Evolutionary conservation across 805 yeast genomes (phyloP), one percentile per base, ranked within the genome.

Genomic region (Wickerhamomyces chambardii): DNA sequence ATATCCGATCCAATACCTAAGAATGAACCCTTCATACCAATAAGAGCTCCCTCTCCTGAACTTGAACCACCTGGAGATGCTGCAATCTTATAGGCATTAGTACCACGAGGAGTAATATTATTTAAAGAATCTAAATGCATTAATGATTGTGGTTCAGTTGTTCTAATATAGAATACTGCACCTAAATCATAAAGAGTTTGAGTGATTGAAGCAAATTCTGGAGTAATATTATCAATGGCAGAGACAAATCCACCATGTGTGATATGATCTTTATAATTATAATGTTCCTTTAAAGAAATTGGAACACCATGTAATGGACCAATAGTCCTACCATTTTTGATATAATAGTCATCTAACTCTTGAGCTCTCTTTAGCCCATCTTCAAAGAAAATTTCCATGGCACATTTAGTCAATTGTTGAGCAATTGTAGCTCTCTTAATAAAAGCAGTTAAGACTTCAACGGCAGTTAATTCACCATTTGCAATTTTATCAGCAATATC

Each of bases 281-380:
- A 63, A 45, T 78, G 84, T 48, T 79, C 86, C 47, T 78, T 79
- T 29, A 78, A 55, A 0, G 84, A 78, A 22, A 79, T 56, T 14
- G 85, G 86, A 21, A 78, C 55, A 24, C 86, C 86, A 45, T 78
- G 86, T 36, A 78, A 58, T 14, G 84, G 80, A 30, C 86, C 86
- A 28, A 69, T 53, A 1, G 76, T 61, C 41, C 68, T 57, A 15
- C 72, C 74, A 36, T 68, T 60, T 29, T 62, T 61, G 12, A 53
- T 54, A 33, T 61, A 53, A 44, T 66, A 64, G 1, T 70, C 74
- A 58, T 79, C 84, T 45, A 75, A 59, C 46, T 67, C 72, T 45
- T 67, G 45, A 7, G 83, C 82, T 40, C 72, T 59, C 28, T 50
- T 47, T 28, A 73, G 48, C n/a, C 80, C 89, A 39, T 76, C 83